phyloP scores from a whole-genome alignment of 208 protist species.

The Acanthamoeba sp. region DNA sequence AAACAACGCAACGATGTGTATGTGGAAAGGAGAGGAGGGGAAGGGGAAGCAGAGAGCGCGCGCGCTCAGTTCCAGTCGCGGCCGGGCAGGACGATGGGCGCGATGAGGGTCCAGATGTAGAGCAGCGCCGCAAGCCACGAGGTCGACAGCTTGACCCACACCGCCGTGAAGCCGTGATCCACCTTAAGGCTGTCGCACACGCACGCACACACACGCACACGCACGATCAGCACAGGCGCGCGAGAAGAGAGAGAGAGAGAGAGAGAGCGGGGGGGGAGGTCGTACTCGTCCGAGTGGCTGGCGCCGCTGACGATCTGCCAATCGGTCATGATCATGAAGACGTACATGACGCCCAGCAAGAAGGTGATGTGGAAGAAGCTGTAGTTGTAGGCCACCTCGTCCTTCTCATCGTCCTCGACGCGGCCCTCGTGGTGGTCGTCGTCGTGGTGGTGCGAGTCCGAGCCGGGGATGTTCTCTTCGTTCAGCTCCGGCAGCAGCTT shows the following conservation, averaged over 20 bases:
- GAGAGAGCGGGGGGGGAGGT: too few relatives aligned
- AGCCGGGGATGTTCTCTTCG: neutral
- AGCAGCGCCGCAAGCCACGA: slow-evolving; percentile 92
- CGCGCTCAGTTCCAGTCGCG: slow-evolving; percentile 88
- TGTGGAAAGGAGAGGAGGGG: too few relatives aligned
- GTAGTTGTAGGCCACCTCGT: slow-evolving; percentile 89
- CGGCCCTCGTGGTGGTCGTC: neutral
- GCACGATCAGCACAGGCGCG: neutral
- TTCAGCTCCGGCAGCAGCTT: neutral
- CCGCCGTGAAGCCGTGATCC: slow-evolving; percentile 86
- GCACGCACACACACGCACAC: neutral
- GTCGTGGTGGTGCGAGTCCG: slow-evolving; percentile 27
- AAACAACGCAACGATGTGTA: too few relatives aligned
- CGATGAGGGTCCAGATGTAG: slow-evolving; percentile 95
- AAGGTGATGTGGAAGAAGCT: slow-evolving; percentile 96
- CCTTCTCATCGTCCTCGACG: slow-evolving; percentile 85
- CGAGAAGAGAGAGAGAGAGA: neutral
- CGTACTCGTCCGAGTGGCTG: slow-evolving; percentile 12
- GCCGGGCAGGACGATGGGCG: slow-evolving; percentile 93
- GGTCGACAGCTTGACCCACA: slow-evolving; percentile 94
- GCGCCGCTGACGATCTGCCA: slow-evolving; percentile 93
- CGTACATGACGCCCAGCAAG: slow-evolving; percentile 95
- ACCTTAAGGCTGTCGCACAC: slow-evolving; percentile 65
- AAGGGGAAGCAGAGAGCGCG: too few relatives aligned
- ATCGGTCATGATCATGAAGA: slow-evolving; percentile 94